These are phyloP conservation scores for Parathielavia hyrcaniae DNA, from an alignment of 495 filamentous ascomycete genomes.

Conservation along the genomic window DNA sequence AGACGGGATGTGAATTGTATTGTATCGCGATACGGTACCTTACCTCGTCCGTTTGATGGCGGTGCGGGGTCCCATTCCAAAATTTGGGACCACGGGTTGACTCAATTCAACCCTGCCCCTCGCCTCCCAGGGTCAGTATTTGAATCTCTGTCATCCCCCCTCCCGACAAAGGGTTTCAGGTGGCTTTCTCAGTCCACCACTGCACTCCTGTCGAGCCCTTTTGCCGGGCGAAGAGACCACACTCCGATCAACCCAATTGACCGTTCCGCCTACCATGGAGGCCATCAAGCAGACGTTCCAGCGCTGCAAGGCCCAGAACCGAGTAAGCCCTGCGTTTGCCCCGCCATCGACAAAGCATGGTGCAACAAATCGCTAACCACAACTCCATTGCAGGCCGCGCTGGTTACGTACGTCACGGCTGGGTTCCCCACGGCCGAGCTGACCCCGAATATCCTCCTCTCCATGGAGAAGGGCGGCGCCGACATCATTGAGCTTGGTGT, in stretches of 20 bases:
- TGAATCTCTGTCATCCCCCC: not conserved
- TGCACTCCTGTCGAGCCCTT: not conserved
- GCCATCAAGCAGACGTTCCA: conserved; percentile 79
- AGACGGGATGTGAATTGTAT: no score
- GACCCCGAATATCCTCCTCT: conserved; percentile 76
- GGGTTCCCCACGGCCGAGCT: conserved; percentile 81
- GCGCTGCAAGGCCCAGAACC: conserved; percentile 70
- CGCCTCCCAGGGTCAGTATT: conserved; percentile 1
- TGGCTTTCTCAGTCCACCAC: not conserved
- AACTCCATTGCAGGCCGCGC: conserved; percentile 48
- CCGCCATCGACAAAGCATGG: conserved; percentile 20
- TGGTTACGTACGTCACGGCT: conserved; percentile 95
- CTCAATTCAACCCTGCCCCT: conserved; percentile 14
- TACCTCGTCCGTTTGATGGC: not conserved
- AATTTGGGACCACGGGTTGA: conserved; percentile 2
- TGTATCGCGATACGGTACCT: not conserved
- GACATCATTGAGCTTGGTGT: conserved; percentile 81
- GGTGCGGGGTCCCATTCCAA: conserved; percentile 5
- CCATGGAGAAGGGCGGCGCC: conserved; percentile 87
- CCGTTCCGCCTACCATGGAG: conserved; percentile 49
- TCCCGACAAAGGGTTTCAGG: conserved; percentile 3
- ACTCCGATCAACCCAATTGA: conserved; percentile 15
- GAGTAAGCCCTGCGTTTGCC: conserved; percentile 44
- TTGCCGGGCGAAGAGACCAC: not conserved
- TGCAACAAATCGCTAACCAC: conserved; percentile 17